phyloP scores from a whole-genome alignment of 805 yeast species.

The Ogataea nonfermentans region DNA sequence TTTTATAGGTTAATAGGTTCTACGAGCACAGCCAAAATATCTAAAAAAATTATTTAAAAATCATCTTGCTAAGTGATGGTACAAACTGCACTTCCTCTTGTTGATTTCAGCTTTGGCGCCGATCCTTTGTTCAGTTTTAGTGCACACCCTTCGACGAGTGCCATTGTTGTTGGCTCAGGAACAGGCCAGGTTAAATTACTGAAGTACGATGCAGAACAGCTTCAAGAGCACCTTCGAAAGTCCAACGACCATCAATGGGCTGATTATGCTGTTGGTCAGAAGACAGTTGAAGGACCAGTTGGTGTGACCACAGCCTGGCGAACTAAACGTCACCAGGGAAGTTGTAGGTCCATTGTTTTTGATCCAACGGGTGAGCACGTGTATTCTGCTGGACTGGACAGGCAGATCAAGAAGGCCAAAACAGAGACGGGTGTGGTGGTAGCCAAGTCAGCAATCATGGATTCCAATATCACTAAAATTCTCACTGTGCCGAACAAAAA shows the following conservation, averaged over 20 bases:
- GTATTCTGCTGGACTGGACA: slow-evolving; percentile 77
- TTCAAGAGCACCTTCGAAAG: slow-evolving; percentile 35
- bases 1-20: slow-evolving; percentile 13
- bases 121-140: slow-evolving; percentile 76
- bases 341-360: slow-evolving; percentile 72
- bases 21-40: slow-evolving; percentile 11
- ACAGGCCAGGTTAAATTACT: slow-evolving; percentile 72
- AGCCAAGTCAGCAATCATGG: slow-evolving; percentile 40
- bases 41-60: slow-evolving; percentile 1
- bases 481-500: slow-evolving; percentile 46
- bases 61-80: slow-evolving; percentile 1
- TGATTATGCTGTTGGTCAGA: slow-evolving; percentile 29
- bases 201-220: slow-evolving; percentile 49
- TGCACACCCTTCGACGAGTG: slow-evolving; percentile 71
- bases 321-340: slow-evolving; percentile 86
- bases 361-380: slow-evolving; percentile 59
- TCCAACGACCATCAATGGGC: slow-evolving; percentile 27
- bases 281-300: slow-evolving; percentile 26
- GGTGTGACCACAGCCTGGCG: slow-evolving; percentile 58
- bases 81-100: slow-evolving; percentile 38
- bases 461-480: slow-evolving; percentile 39
- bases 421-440: slow-evolving; percentile 73
- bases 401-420: slow-evolving; percentile 70
- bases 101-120: slow-evolving; percentile 42
- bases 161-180: slow-evolving; percentile 71